Evolutionary conservation across 176 grass and related monocot genomes (phyloP), one percentile per base, ranked within the genome.

Genomic region (Phragmites australis): DNA sequence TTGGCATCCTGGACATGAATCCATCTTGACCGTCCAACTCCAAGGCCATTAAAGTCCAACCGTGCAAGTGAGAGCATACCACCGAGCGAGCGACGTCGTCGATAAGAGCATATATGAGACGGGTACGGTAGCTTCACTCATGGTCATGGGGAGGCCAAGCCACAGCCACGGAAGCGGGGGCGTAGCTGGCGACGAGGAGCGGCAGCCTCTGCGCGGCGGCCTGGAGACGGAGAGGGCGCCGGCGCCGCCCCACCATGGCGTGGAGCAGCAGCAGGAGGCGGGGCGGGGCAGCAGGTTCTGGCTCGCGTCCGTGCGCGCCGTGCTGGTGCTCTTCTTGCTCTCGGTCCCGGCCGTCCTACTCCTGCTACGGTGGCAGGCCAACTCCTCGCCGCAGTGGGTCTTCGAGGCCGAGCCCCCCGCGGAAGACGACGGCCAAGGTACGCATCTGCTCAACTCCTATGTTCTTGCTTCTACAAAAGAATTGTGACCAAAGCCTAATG

Each of bases 101-200:
- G 6, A 55, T 1, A 14, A 27, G 63, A 47, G 69, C 42, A 42
- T 65, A 64, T 65, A 22, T 63, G 54, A 27, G 34, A n/a, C 54
- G 40, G 14, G 19, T 6, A 40, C 46, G 31, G 60, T 27, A 26
- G 47, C 70, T 17, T 13, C 44, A 67, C 31, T 5, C 86, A 68
- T 52, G 68, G 75, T 23, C 59, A 88, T 84, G 87, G 87, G 65
- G 87, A 88, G 45, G 11, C 43, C 31, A 16, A 68, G 50, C 87
- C 23, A 41, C 42, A 42, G 50, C 59, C 50, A 58, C 9, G 69
- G 75, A 42, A 59, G 81, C 74, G 80, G 66, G 37, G 31, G 37
- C 27, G 18, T 27, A 43, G 9, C 14, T 15, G 68, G 21, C 17
- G 63, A 74, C 48, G 59, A 88, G 75, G 75, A 88, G 69, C 43